Percentiles rank a stretch among this genome's conserved stretches.
Evolutionary conservation across 495 filamentous ascomycete genomes (phyloP).

Genomic region (Amorphotheca resinae): DNA sequence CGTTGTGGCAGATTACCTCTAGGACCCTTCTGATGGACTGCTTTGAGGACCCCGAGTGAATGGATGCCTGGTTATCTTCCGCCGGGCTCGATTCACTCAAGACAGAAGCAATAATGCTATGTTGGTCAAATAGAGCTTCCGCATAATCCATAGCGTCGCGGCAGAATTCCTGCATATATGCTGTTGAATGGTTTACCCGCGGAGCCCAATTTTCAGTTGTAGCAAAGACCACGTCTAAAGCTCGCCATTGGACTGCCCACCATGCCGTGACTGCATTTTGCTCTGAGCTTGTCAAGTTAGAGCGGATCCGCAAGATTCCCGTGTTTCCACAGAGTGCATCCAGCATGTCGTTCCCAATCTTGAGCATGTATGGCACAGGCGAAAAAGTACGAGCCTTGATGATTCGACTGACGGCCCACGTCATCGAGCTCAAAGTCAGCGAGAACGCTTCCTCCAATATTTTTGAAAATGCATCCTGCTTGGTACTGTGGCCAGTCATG

Average conservation of each 20-base stretch:
- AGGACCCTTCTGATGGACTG: slow-evolving; percentile 36
- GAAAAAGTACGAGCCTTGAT: slow-evolving; percentile 47
- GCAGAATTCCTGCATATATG: slow-evolving; percentile 87
- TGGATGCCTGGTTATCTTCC: slow-evolving; percentile 28
- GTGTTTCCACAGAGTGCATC: slow-evolving; percentile 72
- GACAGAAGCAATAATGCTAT: slow-evolving; percentile 51
- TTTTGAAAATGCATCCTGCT: slow-evolving; percentile 61
- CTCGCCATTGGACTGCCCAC: slow-evolving; percentile 75
- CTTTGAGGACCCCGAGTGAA: slow-evolving; percentile 24
- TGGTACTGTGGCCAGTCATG: slow-evolving; percentile 54
- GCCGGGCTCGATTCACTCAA: slow-evolving; percentile 30
- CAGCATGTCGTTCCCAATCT: slow-evolving; percentile 62
- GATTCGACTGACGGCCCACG: slow-evolving; percentile 26
- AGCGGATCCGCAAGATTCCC: slow-evolving; percentile 62
- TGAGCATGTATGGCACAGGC: slow-evolving; percentile 57
- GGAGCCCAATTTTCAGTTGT: slow-evolving; percentile 71
- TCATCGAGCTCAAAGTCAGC: slow-evolving; percentile 23
- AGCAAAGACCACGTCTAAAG: slow-evolving; percentile 66
- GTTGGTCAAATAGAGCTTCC: slow-evolving; percentile 70
- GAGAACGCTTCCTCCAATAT: slow-evolving; percentile 50
- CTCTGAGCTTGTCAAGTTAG: slow-evolving; percentile 44
- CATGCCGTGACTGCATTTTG: slow-evolving; percentile 52
- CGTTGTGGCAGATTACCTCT: slow-evolving; percentile 46
- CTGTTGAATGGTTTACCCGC: slow-evolving; percentile 32
- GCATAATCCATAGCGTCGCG: slow-evolving; percentile 89